Evolutionary conservation across 495 filamentous ascomycete genomes (phyloP).

Genomic region (Annulohypoxylon maeteangense): DNA sequence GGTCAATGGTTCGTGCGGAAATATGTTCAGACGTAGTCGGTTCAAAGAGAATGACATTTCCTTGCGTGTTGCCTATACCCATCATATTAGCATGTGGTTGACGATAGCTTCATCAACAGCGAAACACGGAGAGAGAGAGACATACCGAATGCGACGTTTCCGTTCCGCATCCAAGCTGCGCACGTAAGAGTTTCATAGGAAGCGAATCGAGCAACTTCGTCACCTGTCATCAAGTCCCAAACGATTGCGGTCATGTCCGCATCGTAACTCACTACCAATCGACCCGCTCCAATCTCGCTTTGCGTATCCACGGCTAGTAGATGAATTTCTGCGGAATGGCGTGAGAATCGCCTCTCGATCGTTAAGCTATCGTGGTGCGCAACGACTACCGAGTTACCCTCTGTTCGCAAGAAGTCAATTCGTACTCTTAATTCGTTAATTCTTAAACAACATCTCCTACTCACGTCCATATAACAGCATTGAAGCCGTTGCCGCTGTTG

Average conservation of each 20-base stretch:
- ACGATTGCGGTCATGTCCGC: slow-evolving; percentile 91
- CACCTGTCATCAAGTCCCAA: slow-evolving; percentile 94
- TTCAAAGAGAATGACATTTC: slow-evolving; percentile 94
- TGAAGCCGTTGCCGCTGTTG: slow-evolving; percentile 86
- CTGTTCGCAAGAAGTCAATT: slow-evolving; percentile 32
- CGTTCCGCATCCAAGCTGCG: slow-evolving; percentile 96
- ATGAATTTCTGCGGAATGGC: slow-evolving; percentile 83
- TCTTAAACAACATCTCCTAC: slow-evolving; percentile 5
- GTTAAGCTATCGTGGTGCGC: slow-evolving; percentile 91
- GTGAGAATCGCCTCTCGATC: slow-evolving; percentile 86
- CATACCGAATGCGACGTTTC: slow-evolving; percentile 95
- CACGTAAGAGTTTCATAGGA: slow-evolving; percentile 87
- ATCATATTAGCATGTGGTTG: slow-evolving; percentile 39
- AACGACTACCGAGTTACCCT: slow-evolving; percentile 80
- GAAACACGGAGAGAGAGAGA: neutral
- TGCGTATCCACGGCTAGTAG: slow-evolving; percentile 91
- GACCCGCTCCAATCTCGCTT: slow-evolving; percentile 85
- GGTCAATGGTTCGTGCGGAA: slow-evolving; percentile 90
- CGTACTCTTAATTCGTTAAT: neutral
- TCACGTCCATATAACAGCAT: slow-evolving; percentile 82
- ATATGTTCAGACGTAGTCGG: slow-evolving; percentile 93
- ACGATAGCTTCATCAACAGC: neutral
- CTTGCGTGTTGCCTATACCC: slow-evolving; percentile 80
- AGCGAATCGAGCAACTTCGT: slow-evolving; percentile 87
- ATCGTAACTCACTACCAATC: slow-evolving; percentile 94